These are phyloP conservation scores for Populus hybrid DNA, from an alignment of 441 rosid species.

Conservation along the genomic window DNA sequence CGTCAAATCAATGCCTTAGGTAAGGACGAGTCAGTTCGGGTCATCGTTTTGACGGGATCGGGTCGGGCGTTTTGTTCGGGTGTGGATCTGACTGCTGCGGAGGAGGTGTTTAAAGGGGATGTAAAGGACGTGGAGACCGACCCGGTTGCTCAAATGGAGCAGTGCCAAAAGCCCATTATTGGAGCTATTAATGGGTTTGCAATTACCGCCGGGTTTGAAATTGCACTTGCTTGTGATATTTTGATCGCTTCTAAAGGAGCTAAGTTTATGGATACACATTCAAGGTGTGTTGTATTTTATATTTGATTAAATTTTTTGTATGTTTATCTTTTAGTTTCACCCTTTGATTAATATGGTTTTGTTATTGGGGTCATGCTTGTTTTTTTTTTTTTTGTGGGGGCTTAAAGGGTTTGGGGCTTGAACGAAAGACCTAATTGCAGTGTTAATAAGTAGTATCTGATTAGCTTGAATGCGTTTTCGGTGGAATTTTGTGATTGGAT, in stretches of 20 bases:
- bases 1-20: constrained; percentile 52
- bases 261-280: constrained; percentile 78
- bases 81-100: constrained; percentile 75
- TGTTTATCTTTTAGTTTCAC: no score
- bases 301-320: no score
- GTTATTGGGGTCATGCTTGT: no score
- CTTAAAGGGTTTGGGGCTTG: no score
- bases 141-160: constrained; percentile 74
- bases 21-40: constrained; percentile 51
- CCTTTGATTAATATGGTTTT: neutral
- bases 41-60: constrained; percentile 58
- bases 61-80: constrained; percentile 89
- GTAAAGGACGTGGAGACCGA: constrained; percentile 68
- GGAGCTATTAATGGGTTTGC: constrained; percentile 85
- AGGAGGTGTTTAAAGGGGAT: constrained; percentile 82
- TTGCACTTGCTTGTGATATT: constrained; percentile 80
- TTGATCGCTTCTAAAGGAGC: constrained; percentile 69
- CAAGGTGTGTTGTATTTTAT: constrained; percentile 39
- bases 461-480: neutral
- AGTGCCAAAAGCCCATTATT: constrained; percentile 67
- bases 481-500: no score
- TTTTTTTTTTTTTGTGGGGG: no score
- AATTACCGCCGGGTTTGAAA: constrained; percentile 86
- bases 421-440: no score
- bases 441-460: no score